These are phyloP conservation scores for Plantago rigida DNA, from an alignment of 305 asterid genomes.

Conservation along the genomic window DNA sequence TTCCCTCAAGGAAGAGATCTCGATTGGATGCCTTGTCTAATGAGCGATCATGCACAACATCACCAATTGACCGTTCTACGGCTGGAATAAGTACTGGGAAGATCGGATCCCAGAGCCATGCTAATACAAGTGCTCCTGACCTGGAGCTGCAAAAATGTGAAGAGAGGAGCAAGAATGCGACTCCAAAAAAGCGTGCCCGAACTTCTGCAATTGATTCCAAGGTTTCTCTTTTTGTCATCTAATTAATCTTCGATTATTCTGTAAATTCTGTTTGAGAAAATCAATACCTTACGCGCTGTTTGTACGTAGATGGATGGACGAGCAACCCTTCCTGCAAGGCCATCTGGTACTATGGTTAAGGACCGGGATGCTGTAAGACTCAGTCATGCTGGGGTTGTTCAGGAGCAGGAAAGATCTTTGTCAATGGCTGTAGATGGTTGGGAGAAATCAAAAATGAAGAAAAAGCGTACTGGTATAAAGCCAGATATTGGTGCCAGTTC, in stretches of 20 bases:
- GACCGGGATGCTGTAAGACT: conserved; percentile 59
- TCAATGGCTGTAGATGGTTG: conserved; percentile 70
- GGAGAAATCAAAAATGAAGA: conserved; percentile 90
- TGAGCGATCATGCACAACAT: conserved; percentile 56
- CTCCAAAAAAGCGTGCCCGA: conserved; percentile 86
- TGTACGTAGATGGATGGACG: conserved; percentile 53
- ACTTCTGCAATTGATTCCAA: conserved; percentile 68
- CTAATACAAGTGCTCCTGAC: conserved; percentile 51
- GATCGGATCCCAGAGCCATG: conserved; percentile 57
- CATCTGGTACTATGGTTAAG: conserved; percentile 52
- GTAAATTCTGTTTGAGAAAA: neutral
- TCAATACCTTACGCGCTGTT: conserved; percentile 24
- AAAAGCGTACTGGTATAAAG: conserved; percentile 83
- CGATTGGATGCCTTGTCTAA: conserved; percentile 60
- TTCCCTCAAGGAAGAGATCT: conserved; percentile 78
- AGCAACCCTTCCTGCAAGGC: conserved; percentile 48
- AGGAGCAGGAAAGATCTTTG: conserved; percentile 52
- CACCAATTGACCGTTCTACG: conserved; percentile 53
- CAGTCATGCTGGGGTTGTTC: conserved; percentile 45
- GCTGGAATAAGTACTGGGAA: conserved; percentile 46
- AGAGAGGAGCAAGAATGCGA: conserved; percentile 51
- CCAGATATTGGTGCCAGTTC: conserved; percentile 50
- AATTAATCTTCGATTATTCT: conserved; percentile 11
- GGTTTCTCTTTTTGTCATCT: conserved; percentile 36
- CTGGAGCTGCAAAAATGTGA: conserved; percentile 63